These are phyloP conservation scores for Camellia granthamiana DNA, from an alignment of 148 eudicot species.

Conservation along the genomic window DNA sequence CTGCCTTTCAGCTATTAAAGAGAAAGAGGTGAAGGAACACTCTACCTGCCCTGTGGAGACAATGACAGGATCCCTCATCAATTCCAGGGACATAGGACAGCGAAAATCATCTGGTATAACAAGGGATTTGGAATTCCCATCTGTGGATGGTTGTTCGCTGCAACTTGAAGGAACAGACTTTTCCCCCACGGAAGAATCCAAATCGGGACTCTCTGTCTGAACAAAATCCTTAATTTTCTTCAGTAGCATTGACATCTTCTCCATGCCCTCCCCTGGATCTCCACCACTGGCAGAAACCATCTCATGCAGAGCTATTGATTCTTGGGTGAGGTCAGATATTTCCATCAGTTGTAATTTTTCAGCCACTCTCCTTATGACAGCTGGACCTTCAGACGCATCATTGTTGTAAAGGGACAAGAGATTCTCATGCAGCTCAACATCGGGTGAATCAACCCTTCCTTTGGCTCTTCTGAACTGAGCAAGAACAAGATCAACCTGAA, in stretches of 20 bases:
- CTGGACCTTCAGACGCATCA: constrained; percentile 44
- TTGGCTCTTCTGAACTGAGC: constrained; percentile 91
- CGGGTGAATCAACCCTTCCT: constrained; percentile 68
- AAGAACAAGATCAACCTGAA: constrained; percentile 89
- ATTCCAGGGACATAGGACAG: constrained; percentile 88
- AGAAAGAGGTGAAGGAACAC: background rate
- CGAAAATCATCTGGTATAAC: constrained; percentile 91
- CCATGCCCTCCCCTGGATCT: constrained; percentile 84
- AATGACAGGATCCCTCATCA: constrained; percentile 96
- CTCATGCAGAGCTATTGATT: constrained; percentile 88
- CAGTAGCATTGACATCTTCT: constrained; percentile 87
- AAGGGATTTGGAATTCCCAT: constrained; percentile 43
- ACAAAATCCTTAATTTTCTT: constrained; percentile 89
- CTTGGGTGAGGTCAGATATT: constrained; percentile 83
- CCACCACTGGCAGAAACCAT: constrained; percentile 66
- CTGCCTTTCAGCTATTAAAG: background rate
- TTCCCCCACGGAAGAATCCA: constrained; percentile 45
- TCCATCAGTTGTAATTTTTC: constrained; percentile 71
- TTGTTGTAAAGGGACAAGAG: constrained; percentile 55
- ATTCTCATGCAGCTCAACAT: constrained; percentile 64
- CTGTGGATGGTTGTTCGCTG: constrained; percentile 42
- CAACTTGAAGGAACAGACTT: constrained; percentile 39
- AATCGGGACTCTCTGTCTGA: constrained; percentile 66
- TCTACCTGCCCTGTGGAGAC: constrained; percentile 96
- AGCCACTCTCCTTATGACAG: constrained; percentile 55